A percentile compares a stretch with the other conserved stretches of the same genome.
Evolutionary conservation across 2,329 filamentous ascomycete species (phyloP).

Genomic region (Aciculosporium take): DNA sequence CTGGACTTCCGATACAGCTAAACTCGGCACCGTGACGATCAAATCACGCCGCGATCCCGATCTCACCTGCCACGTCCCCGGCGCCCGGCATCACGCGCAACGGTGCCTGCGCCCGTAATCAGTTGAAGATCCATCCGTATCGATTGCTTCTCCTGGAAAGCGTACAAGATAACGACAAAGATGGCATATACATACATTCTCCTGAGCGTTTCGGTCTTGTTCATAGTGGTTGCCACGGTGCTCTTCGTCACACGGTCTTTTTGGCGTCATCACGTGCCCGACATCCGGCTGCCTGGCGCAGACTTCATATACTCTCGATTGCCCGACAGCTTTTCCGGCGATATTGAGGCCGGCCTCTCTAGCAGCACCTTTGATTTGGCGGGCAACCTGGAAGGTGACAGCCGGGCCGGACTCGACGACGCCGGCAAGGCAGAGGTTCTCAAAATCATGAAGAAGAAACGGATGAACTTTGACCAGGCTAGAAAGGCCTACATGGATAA

Average conservation of each 20-base stretch:
- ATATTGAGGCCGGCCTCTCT: constrained; percentile 77
- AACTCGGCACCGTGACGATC: background rate
- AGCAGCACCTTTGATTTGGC: constrained; percentile 71
- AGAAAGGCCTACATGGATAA: constrained; percentile 74
- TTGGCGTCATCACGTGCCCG: constrained; percentile 61
- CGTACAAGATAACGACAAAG: background rate
- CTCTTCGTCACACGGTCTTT: constrained; percentile 67
- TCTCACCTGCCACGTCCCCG: background rate
- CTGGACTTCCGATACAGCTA: background rate
- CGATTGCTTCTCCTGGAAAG: background rate
- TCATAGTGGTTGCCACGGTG: constrained; percentile 56
- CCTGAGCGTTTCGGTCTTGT: constrained; percentile 59
- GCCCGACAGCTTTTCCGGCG: constrained; percentile 61
- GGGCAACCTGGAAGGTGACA: constrained; percentile 70
- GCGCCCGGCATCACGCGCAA: background rate
- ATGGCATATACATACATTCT: constrained; percentile 52
- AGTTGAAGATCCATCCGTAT: background rate
- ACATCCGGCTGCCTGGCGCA: constrained; percentile 37
- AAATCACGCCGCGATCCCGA: background rate
- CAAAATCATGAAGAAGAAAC: constrained; percentile 75
- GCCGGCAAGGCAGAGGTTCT: constrained; percentile 68
- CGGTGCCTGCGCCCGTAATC: background rate
- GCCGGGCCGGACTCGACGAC: constrained; percentile 67
- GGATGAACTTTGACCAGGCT: constrained; percentile 82
- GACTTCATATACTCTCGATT: constrained; percentile 64